Evolutionary conservation across 1,139 yeast species (phyloP).

Genomic region (Sugiyamaella neomexicana): DNA sequence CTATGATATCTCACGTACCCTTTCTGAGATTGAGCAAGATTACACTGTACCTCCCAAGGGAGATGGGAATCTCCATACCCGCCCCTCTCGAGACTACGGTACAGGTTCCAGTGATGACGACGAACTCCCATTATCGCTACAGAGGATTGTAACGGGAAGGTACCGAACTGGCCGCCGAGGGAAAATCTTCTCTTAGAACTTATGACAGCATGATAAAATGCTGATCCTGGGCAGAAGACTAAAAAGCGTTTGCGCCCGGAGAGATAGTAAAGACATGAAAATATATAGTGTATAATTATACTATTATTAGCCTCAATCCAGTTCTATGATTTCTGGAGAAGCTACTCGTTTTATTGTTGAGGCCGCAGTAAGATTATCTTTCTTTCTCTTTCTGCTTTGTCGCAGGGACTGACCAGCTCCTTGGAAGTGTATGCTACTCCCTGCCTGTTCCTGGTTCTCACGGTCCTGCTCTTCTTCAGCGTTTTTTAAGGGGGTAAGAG

Average conservation of each 20-base stretch:
- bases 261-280: neutral
- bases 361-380: slow-evolving; percentile 48
- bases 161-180: slow-evolving; percentile 13
- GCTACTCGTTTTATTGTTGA: slow-evolving; percentile 22
- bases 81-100: neutral
- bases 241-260: no score
- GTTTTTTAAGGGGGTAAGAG: slow-evolving; percentile 68
- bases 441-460: slow-evolving; percentile 35
- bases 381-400: slow-evolving; percentile 72
- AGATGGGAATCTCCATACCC: neutral
- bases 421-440: slow-evolving; percentile 41
- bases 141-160: slow-evolving; percentile 25
- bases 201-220: no score
- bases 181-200: neutral
- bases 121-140: slow-evolving; percentile 24
- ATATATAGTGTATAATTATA: neutral
- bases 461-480: slow-evolving; percentile 46
- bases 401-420: slow-evolving; percentile 54
- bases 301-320: slow-evolving; percentile 49
- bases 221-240: no score
- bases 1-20: slow-evolving; percentile 11
- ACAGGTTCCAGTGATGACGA: neutral
- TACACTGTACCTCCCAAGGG: neutral
- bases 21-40: slow-evolving; percentile 14
- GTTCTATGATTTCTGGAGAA: slow-evolving; percentile 72